phyloP scores from a whole-genome alignment of 768 basidiomycete species.

The Kwoniella mangroviensis region DNA sequence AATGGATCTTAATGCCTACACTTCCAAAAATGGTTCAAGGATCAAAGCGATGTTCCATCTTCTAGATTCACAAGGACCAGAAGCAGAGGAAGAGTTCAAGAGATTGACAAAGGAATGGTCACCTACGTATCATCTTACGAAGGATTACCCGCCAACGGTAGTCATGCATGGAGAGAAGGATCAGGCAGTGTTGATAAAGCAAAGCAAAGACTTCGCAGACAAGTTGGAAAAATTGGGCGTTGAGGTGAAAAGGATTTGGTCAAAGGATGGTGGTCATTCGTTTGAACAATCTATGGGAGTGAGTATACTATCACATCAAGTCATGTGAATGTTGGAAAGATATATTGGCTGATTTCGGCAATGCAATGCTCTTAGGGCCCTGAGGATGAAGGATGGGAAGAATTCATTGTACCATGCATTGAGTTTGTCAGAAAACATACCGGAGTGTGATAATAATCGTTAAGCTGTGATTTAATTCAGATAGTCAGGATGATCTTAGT shows the following conservation, averaged over 20 bases:
- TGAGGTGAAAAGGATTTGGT: slow-evolving; percentile 8
- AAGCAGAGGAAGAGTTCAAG: neutral
- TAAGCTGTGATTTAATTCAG: neutral
- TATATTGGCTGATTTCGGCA: too few species aligned
- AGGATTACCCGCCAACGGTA: slow-evolving; percentile 31
- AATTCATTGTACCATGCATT: slow-evolving; percentile 33
- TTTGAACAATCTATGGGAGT: slow-evolving; percentile 31
- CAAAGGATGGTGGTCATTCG: slow-evolving; percentile 20
- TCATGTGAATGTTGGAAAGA: too few species aligned
- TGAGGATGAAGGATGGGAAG: slow-evolving; percentile 29
- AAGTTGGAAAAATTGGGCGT: slow-evolving; percentile 16
- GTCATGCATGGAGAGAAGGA: slow-evolving; percentile 32
- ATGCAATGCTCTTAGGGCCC: slow-evolving; percentile 21
- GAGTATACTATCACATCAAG: neutral
- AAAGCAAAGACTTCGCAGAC: slow-evolving; percentile 26
- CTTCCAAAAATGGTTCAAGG: neutral
- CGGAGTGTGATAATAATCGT: neutral
- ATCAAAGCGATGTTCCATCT: slow-evolving; percentile 3
- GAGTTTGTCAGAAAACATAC: slow-evolving; percentile 32
- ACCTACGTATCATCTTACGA: slow-evolving; percentile 10
- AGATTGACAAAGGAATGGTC: slow-evolving; percentile 6
- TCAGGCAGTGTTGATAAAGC: slow-evolving; percentile 21
- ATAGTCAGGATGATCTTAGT: too few species aligned
- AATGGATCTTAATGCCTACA: slow-evolving; percentile 22
- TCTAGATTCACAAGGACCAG: neutral